Conservation (phyloP, 805 yeast species). For the Brettanomyces bruxellensis region DNA sequence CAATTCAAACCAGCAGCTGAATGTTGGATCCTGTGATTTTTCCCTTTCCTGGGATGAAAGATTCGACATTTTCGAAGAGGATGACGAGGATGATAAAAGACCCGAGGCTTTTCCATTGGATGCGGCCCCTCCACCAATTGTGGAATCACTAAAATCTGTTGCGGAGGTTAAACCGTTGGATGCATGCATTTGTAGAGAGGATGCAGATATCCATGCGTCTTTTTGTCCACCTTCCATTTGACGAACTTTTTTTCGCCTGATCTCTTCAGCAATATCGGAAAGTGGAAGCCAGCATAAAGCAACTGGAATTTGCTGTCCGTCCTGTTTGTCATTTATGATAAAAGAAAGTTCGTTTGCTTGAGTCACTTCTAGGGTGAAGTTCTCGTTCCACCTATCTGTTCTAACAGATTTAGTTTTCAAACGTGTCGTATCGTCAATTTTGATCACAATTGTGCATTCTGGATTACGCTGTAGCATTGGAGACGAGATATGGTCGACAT, state of each 20-base stretch:
- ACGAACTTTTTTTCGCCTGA: constrained; percentile 81
- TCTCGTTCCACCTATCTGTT: constrained; percentile 77
- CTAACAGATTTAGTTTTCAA: constrained; percentile 70
- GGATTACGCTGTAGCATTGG: constrained; percentile 72
- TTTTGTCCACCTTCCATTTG: constrained; percentile 48
- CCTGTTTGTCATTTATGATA: constrained; percentile 74
- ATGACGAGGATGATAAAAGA: background rate
- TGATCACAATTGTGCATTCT: constrained; percentile 68
- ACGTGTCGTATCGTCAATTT: constrained; percentile 78
- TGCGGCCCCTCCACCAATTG: background rate
- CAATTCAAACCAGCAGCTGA: constrained; percentile 77
- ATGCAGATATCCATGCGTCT: constrained; percentile 82
- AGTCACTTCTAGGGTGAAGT: constrained; percentile 70
- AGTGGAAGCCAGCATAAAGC: constrained; percentile 88
- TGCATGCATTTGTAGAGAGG: constrained; percentile 30
- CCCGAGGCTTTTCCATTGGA: background rate
- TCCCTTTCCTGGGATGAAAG: constrained; percentile 2
- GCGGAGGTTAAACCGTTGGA: background rate
- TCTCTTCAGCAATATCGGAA: constrained; percentile 88
- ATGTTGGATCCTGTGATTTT: constrained; percentile 17
- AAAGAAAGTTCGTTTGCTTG: constrained; percentile 90
- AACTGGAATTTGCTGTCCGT: constrained; percentile 67
- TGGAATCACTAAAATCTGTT: background rate
- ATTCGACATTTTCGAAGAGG: constrained; percentile 7
- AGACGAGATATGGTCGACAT: constrained; percentile 86